Evolutionary conservation across 306 rosid species (phyloP).

Genomic region (Begonia peltatifolia): DNA sequence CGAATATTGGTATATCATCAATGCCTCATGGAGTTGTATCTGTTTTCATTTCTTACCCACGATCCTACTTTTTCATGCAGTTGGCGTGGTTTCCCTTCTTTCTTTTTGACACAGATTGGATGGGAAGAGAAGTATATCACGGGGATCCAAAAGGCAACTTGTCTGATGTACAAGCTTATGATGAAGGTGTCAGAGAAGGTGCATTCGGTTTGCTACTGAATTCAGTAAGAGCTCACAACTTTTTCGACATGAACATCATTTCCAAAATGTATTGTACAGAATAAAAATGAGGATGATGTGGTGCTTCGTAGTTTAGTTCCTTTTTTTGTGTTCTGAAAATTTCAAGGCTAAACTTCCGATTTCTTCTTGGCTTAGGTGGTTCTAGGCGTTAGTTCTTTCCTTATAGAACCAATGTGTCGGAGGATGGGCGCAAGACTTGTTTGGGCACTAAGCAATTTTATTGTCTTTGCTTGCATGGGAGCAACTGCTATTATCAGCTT

Average conservation of each 20-base stretch:
- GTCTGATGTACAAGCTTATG: constrained; percentile 41
- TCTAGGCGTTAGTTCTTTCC: constrained; percentile 85
- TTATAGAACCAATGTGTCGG: constrained; percentile 48
- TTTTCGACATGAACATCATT: constrained; percentile 11
- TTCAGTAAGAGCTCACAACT: constrained; percentile 83
- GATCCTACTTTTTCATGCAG: no score
- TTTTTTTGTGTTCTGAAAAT: constrained; percentile 2
- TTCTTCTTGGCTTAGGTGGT: constrained; percentile 46
- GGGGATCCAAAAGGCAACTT: constrained; percentile 79
- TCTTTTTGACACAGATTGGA: constrained; percentile 97
- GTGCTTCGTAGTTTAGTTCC: no score
- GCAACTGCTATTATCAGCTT: constrained; percentile 69
- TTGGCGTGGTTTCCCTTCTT: constrained; percentile 49
- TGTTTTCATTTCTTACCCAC: no score
- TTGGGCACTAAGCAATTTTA: constrained; percentile 64
- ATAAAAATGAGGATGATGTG: neutral
- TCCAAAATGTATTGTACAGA: constrained; percentile 1
- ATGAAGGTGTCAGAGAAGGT: constrained; percentile 98
- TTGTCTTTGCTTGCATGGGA: no score
- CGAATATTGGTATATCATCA: no score
- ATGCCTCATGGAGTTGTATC: no score
- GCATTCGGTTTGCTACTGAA: constrained; percentile 99
- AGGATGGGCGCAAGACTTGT: constrained; percentile 23
- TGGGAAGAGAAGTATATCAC: constrained; percentile 98
- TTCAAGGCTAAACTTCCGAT: constrained; percentile 9